Evolutionary conservation across 2,329 filamentous ascomycete species (phyloP).

Genomic region (Bimuria novae-zelandiae): DNA sequence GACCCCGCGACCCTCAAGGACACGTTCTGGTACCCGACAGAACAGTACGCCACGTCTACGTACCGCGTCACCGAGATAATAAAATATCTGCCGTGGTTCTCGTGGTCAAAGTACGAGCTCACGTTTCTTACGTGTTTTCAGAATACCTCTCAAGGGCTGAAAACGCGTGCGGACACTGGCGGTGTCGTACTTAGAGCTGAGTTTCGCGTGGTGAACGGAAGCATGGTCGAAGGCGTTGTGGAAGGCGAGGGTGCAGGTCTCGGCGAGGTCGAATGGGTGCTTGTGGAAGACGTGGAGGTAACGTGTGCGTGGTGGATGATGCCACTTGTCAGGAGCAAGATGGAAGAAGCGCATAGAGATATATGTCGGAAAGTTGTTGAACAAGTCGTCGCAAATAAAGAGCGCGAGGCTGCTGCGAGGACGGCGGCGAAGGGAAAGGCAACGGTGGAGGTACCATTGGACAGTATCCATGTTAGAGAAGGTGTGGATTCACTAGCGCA

Average conservation of each 20-base stretch:
- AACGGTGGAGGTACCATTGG: conserved; percentile 8
- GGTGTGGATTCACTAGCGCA: neutral
- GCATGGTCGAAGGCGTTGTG: conserved; percentile 29
- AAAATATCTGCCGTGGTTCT: conserved; percentile 33
- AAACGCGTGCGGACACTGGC: conserved; percentile 37
- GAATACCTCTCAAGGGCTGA: conserved; percentile 38
- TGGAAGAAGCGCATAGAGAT: conserved; percentile 39
- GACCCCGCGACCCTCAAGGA: conserved; percentile 33
- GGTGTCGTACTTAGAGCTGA: conserved; percentile 39
- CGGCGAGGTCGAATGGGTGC: conserved; percentile 38
- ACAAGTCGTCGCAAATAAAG: conserved; percentile 33
- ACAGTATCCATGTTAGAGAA: neutral
- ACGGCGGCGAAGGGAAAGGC: conserved; percentile 24
- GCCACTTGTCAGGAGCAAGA: conserved; percentile 41
- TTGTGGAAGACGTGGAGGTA: conserved; percentile 44
- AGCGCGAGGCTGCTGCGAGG: conserved; percentile 21
- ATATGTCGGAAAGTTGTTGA: conserved; percentile 42
- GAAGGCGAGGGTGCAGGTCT: conserved; percentile 40
- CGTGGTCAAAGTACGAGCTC: conserved; percentile 37
- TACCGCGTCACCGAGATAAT: conserved; percentile 41
- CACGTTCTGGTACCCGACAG: conserved; percentile 42
- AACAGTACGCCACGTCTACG: conserved; percentile 30
- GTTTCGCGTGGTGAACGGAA: conserved; percentile 35
- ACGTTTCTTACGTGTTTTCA: conserved; percentile 40
- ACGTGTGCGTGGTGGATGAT: conserved; percentile 42